Conservation (phyloP, 2,329 filamentous ascomycete genomes). For the Myriosclerotinia curreyana region DNA sequence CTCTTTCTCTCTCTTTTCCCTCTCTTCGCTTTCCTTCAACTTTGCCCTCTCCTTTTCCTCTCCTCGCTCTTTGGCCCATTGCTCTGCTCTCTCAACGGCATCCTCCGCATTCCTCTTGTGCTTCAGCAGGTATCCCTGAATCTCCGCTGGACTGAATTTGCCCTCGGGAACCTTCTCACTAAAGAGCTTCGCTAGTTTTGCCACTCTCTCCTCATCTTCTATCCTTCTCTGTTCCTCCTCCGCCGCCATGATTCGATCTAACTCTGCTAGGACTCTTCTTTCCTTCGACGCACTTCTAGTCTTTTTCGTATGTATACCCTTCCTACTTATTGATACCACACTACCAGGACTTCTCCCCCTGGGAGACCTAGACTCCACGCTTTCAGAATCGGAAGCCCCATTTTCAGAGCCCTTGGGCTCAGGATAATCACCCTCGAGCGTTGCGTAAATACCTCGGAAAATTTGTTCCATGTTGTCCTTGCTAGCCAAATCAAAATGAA, state of each 20-base stretch:
- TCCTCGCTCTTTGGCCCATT: constrained; percentile 52
- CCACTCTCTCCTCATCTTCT: constrained; percentile 27
- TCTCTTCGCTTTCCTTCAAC: constrained; percentile 34
- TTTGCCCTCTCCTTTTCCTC: constrained; percentile 46
- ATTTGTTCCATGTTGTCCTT: constrained; percentile 35
- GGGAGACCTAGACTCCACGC: constrained; percentile 46
- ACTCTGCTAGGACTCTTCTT: not conserved
- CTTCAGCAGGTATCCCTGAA: constrained; percentile 64
- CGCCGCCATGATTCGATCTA: constrained; percentile 12
- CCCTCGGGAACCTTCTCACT: constrained; percentile 50
- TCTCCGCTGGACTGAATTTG: constrained; percentile 58
- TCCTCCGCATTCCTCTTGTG: constrained; percentile 56
- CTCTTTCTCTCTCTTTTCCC: constrained; percentile 30
- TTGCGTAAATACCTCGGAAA: constrained; percentile 40
- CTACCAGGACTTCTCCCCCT: constrained; percentile 44
- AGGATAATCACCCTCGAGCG: constrained; percentile 38
- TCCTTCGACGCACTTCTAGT: constrained; percentile 34
- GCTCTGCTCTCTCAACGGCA: constrained; percentile 52
- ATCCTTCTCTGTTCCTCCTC: constrained; percentile 25
- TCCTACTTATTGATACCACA: constrained; percentile 23
- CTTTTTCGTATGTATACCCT: constrained; percentile 21
- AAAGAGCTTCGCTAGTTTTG: constrained; percentile 51
- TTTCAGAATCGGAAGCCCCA: not conserved
- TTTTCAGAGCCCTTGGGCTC: not conserved
- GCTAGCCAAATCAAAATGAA: constrained; percentile 48